These are phyloP conservation scores for Fonsecaea pugnacius DNA, from an alignment of 2,329 filamentous ascomycete species.

Conservation along the genomic window DNA sequence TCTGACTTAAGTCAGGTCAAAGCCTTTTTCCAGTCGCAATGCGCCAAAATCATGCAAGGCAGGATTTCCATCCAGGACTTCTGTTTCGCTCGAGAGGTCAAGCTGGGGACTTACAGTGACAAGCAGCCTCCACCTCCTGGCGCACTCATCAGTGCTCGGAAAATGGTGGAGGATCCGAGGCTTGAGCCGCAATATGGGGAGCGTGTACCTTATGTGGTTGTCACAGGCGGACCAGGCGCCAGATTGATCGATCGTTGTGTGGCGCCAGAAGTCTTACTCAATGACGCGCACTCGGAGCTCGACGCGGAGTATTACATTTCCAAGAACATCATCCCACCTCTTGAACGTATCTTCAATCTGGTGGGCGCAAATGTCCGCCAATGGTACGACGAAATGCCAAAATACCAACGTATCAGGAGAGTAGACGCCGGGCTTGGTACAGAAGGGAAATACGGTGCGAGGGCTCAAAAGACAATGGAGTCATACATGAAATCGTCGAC, in stretches of 20 bases:
- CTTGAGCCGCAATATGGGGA: slow-evolving; percentile 94
- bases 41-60: slow-evolving; percentile 87
- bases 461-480: slow-evolving; percentile 78
- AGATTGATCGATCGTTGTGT: slow-evolving; percentile 88
- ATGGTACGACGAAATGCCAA: slow-evolving; percentile 98
- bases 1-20: slow-evolving; percentile 88
- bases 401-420: slow-evolving; percentile 74
- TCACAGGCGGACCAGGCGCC: slow-evolving; percentile 83
- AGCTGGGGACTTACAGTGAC: slow-evolving; percentile 83
- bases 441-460: slow-evolving; percentile 39
- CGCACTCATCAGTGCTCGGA: slow-evolving; percentile 81
- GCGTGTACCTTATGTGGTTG: slow-evolving; percentile 90
- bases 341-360: slow-evolving; percentile 95
- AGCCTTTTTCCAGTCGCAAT: slow-evolving; percentile 85
- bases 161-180: slow-evolving; percentile 83
- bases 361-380: slow-evolving; percentile 86
- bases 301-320: slow-evolving; percentile 97
- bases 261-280: slow-evolving; percentile 78
- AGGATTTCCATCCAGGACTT: slow-evolving; percentile 91
- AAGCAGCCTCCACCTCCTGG: slow-evolving; percentile 80
- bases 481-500: slow-evolving; percentile 83
- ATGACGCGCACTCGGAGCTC: slow-evolving; percentile 75
- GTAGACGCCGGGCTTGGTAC: slow-evolving; percentile 52
- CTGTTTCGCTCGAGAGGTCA: slow-evolving; percentile 91
- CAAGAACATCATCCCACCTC: slow-evolving; percentile 91